Conservation (phyloP, 148 eudicot species). For the Camellia japonica region DNA sequence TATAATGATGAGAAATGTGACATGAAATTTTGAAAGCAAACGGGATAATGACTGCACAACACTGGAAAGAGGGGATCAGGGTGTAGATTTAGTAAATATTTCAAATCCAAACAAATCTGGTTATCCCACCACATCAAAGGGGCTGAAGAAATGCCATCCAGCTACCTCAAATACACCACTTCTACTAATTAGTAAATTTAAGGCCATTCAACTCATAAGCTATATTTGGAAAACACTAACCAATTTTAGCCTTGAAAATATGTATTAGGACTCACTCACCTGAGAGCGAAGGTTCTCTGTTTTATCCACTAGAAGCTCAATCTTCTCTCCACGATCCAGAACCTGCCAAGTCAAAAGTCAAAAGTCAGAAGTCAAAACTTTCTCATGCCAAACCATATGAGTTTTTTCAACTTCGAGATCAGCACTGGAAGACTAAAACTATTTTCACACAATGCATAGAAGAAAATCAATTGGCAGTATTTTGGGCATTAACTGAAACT, state of each 20-base stretch:
- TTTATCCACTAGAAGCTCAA: conserved; percentile 82
- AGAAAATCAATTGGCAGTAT: no score
- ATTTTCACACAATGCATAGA: neutral
- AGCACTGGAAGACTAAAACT: neutral
- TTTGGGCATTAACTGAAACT: neutral
- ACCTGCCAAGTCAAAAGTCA: conserved; percentile 40
- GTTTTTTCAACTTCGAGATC: neutral
- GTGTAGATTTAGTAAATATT: no score
- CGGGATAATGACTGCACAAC: no score
- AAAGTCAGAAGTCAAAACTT: neutral
- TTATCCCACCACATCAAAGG: no score
- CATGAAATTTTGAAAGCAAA: no score
- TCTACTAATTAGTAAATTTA: neutral
- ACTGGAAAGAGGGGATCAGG: neutral
- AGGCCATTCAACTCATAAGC: neutral
- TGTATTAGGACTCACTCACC: conserved; percentile 34
- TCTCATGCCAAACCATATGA: neutral
- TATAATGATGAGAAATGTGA: neutral
- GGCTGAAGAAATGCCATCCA: no score
- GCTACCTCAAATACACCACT: neutral
- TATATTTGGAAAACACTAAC: neutral
- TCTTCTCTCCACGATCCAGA: conserved; percentile 90
- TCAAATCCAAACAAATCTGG: no score
- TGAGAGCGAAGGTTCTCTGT: conserved; percentile 81
- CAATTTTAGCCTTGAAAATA: neutral